Conservation (phyloP, 2,329 filamentous ascomycete genomes). For the Daldinia sp. region DNA sequence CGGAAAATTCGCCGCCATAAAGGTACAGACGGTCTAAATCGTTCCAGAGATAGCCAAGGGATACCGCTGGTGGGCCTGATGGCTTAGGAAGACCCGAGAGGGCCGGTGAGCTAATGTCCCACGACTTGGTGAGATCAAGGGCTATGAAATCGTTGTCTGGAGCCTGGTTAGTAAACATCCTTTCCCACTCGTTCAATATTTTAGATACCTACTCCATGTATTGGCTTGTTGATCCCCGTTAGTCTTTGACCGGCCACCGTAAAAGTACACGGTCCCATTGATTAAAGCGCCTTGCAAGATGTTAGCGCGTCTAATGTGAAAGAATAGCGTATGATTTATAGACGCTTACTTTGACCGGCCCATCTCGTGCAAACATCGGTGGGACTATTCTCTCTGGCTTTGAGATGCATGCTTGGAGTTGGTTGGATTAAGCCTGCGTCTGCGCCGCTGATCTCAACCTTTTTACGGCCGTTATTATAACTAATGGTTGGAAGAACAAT, state of each 20-base stretch:
- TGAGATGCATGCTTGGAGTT: slow-evolving; percentile 42
- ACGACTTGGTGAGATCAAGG: slow-evolving; percentile 76
- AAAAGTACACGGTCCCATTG: slow-evolving; percentile 80
- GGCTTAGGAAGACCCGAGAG: slow-evolving; percentile 70
- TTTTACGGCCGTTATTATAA: slow-evolving; percentile 53
- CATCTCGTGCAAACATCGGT: slow-evolving; percentile 70
- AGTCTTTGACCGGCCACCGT: slow-evolving; percentile 72
- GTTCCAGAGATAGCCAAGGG: slow-evolving; percentile 79
- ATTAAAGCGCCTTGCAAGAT: slow-evolving; percentile 65
- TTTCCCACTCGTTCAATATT: slow-evolving; percentile 18
- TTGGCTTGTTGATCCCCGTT: slow-evolving; percentile 64
- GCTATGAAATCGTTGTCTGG: slow-evolving; percentile 75
- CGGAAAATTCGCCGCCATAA: slow-evolving; percentile 78
- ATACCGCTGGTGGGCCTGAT: slow-evolving; percentile 73
- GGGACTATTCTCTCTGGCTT: slow-evolving; percentile 55
- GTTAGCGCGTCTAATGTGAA: slow-evolving; percentile 19
- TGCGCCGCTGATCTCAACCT: slow-evolving; percentile 53
- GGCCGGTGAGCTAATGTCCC: slow-evolving; percentile 70
- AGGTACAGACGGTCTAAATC: slow-evolving; percentile 74
- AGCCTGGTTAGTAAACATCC: slow-evolving; percentile 12
- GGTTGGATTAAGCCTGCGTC: slow-evolving; percentile 57
- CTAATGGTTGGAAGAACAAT: slow-evolving; percentile 58
- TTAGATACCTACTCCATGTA: slow-evolving; percentile 74
- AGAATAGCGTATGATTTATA: not conserved
- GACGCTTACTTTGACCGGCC: slow-evolving; percentile 66